Percentiles rank a stretch among this genome's conserved stretches.
phyloP scores from a whole-genome alignment of 2,329 filamentous ascomycete species.

The Arachnopeziza araneosa region DNA sequence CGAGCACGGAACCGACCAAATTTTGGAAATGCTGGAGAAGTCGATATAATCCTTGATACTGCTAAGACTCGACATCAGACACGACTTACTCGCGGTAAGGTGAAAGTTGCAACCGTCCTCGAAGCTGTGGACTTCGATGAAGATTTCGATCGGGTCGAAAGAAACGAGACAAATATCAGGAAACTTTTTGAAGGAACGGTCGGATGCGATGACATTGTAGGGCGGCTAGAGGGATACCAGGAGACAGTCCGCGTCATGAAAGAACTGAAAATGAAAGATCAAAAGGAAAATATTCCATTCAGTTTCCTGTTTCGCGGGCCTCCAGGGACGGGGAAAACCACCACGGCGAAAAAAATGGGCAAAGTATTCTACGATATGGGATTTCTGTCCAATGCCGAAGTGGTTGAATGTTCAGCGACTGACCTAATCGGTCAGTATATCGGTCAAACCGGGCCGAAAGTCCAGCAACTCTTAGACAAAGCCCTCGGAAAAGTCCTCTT shows the following conservation, averaged over 20 bases:
- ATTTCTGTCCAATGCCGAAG: conserved; percentile 43
- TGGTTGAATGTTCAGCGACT: conserved; percentile 48
- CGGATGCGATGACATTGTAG: conserved; percentile 32
- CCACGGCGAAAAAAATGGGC: conserved; percentile 66
- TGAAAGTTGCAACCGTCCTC: conserved; percentile 11
- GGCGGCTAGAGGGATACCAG: conserved; percentile 43
- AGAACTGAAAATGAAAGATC: conserved; percentile 38
- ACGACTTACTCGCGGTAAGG: conserved; percentile 29
- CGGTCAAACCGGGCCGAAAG: conserved; percentile 65
- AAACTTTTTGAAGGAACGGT: neutral
- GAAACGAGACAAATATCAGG: neutral
- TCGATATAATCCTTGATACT: conserved; percentile 56
- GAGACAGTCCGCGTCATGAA: conserved; percentile 40
- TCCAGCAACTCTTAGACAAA: conserved; percentile 49
- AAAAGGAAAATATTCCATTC: conserved; percentile 46
- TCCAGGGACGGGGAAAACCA: conserved; percentile 65
- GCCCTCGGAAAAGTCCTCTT: conserved; percentile 50
- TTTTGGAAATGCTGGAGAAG: conserved; percentile 68
- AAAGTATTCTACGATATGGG: conserved; percentile 72
- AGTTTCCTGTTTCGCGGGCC: conserved; percentile 55
- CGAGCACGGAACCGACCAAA: conserved; percentile 56
- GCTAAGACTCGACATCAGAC: conserved; percentile 44
- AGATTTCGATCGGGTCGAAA: conserved; percentile 1
- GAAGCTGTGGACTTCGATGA: conserved; percentile 32
- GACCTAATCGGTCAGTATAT: conserved; percentile 65